These are phyloP conservation scores for Hemisphaericaspora subhashii DNA, from an alignment of 1,139 yeast species.

Conservation along the genomic window DNA sequence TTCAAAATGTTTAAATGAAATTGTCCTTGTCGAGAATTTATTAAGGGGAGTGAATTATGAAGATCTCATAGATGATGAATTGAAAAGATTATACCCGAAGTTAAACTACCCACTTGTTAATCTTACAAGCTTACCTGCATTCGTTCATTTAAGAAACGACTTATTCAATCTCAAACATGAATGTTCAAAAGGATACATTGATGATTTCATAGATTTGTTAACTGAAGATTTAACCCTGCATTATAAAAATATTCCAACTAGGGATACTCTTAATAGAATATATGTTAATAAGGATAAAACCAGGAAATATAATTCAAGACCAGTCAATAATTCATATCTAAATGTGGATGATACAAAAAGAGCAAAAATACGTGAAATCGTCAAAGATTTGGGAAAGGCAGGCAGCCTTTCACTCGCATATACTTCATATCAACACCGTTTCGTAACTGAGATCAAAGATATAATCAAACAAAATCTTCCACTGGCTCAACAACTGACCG, in stretches of 20 bases:
- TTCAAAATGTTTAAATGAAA: constrained; percentile 47
- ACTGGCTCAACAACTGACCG: constrained; percentile 15
- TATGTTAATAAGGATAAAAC: constrained; percentile 28
- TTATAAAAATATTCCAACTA: constrained; percentile 46
- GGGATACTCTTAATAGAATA: constrained; percentile 56
- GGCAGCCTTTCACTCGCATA: constrained; percentile 67
- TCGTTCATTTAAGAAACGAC: constrained; percentile 53
- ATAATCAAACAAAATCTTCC: constrained; percentile 72
- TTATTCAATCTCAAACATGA: constrained; percentile 49
- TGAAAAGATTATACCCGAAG: constrained; percentile 30
- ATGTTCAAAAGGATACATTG: constrained; percentile 70
- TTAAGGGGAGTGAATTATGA: constrained; percentile 49
- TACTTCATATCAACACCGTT: constrained; percentile 63
- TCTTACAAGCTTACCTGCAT: constrained; percentile 57
- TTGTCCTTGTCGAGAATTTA: constrained; percentile 57
- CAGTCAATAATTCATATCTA: constrained; percentile 31
- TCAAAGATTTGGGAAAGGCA: constrained; percentile 60
- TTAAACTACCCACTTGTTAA: constrained; percentile 51
- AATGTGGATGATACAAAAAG: constrained; percentile 37
- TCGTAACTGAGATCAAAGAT: constrained; percentile 68
- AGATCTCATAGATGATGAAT: constrained; percentile 23
- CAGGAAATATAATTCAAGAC: constrained; percentile 19
- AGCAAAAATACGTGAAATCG: constrained; percentile 39
- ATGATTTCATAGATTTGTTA: constrained; percentile 54
- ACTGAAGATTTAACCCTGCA: constrained; percentile 62